Evolutionary conservation across 2,329 filamentous ascomycete genomes (phyloP).

Genomic region (Passalora sequoiae): DNA sequence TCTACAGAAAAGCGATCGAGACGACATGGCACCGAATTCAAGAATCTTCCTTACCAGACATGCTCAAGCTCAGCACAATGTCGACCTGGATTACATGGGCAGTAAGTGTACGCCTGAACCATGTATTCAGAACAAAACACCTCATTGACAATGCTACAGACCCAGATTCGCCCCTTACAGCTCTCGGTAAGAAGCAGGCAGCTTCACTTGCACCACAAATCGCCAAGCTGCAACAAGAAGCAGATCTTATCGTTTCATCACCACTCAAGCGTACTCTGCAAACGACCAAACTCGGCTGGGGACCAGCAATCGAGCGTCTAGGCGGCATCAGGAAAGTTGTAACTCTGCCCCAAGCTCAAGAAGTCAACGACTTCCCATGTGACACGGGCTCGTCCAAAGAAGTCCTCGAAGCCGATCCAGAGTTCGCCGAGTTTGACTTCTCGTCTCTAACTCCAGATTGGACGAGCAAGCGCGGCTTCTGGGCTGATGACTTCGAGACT

Average conservation of each 20-base stretch:
- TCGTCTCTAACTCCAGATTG: slow-evolving; percentile 27
- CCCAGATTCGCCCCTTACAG: slow-evolving; percentile 31
- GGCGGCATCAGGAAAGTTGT: slow-evolving; percentile 27
- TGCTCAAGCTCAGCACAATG: slow-evolving; percentile 34
- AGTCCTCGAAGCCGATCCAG: slow-evolving; percentile 23
- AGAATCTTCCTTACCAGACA: slow-evolving; percentile 16
- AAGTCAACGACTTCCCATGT: slow-evolving; percentile 32
- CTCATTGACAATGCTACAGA: too few species aligned
- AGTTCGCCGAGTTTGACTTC: slow-evolving; percentile 30
- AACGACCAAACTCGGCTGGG: slow-evolving; percentile 31
- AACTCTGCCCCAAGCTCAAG: slow-evolving; percentile 31
- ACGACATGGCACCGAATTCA: not conserved
- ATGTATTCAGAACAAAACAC: too few species aligned
- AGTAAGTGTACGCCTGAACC: slow-evolving; percentile 24
- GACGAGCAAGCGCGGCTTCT: slow-evolving; percentile 32
- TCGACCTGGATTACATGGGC: slow-evolving; percentile 28
- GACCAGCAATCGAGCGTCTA: slow-evolving; percentile 25
- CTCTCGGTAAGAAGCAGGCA: slow-evolving; percentile 33
- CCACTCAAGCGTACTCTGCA: slow-evolving; percentile 32
- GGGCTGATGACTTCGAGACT: slow-evolving; percentile 17
- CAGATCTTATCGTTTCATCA: slow-evolving; percentile 29
- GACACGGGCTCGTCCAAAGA: slow-evolving; percentile 28
- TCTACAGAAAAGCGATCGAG: not conserved
- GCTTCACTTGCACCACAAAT: slow-evolving; percentile 28
- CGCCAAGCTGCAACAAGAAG: slow-evolving; percentile 21